Base-by-base conservation (phyloP, 2,329 filamentous ascomycete genomes). In the Keithomyces neogunnii region DNA sequence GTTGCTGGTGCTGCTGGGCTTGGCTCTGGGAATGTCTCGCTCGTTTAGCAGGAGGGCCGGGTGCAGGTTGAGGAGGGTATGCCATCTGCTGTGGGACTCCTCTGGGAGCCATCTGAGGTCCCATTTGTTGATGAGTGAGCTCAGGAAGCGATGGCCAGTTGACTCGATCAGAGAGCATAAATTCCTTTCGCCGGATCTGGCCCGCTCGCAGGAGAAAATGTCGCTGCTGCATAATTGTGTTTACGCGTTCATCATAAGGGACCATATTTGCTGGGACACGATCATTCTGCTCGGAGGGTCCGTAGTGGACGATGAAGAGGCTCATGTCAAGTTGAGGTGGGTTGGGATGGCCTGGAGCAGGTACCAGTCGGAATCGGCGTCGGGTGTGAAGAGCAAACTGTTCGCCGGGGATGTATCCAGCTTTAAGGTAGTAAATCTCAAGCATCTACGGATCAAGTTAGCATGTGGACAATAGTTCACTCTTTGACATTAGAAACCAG, bases 291-390 rank as follows among this genome's bases (percentile, higher is more conserved):
- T 93, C 86, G 6, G 88, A 80, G 52, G 85, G 84, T 36, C 86
- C 84, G 67, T 96, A 97, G 70, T 96, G 91, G 32, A 96, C 82
- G 50, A 99, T 84, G 86, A 90, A 97, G 13, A 97, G 76, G 53
- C 84, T 86, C 30, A 88, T 82, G 65, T 97, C 91, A 46, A 86
- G 80, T 55, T 82, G 80, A 11, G 86, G 81, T 43, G 82, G 77
- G 59, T 84, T 86, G 32, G 84, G 82, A 49, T 84, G 83, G 1
- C 84, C 82, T 60, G 85, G 88, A 11, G 79, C 73, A n/a, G 84
- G 82, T 40, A 87, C 73, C 40, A 99, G 81, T 56, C 92, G 89
- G 71, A 95, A 97, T 57, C 92, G 86, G 60, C 86, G 84, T 60
- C 92, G 85, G 48, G 86, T 82, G 66, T 95, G 91, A 31, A 81